Evolutionary conservation across 23 red algal genomes (phyloP).

Genomic region (Gracilariopsis chorda): DNA sequence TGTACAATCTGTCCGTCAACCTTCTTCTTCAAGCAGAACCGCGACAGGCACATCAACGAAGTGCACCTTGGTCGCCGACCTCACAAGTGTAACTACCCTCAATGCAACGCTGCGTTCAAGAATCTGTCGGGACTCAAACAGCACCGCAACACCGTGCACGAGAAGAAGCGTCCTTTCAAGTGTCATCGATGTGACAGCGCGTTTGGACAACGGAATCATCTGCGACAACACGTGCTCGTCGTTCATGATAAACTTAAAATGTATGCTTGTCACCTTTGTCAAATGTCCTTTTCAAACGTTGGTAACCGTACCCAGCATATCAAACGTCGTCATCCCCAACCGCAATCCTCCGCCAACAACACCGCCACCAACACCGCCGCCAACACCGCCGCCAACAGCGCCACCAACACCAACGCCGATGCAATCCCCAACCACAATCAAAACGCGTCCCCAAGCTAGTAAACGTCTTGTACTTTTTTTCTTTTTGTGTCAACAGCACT

Average conservation of each 20-base stretch:
- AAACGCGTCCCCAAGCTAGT: background rate
- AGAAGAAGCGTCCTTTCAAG: slow-evolving; percentile 56
- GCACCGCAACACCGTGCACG: slow-evolving; percentile 61
- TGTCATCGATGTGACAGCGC: slow-evolving; percentile 55
- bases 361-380: slow-evolving; percentile 21
- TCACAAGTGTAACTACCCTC: slow-evolving; percentile 22
- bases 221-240: slow-evolving; percentile 58
- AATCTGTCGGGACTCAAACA: slow-evolving; percentile 62
- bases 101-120: slow-evolving; percentile 57
- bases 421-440: background rate
- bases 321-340: slow-evolving; percentile 30
- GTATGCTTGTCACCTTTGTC: slow-evolving; percentile 59
- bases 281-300: slow-evolving; percentile 60
- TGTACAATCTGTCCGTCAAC: slow-evolving; percentile 27
- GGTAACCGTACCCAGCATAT: slow-evolving; percentile 70
- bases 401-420: background rate
- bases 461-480: too few species aligned
- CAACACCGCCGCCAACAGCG: background rate
- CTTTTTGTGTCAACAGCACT: too few species aligned
- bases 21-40: slow-evolving; percentile 82
- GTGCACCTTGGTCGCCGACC: slow-evolving; percentile 48
- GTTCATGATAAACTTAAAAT: slow-evolving; percentile 60
- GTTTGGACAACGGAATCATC: slow-evolving; percentile 75
- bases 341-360: slow-evolving; percentile 8
- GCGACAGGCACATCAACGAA: slow-evolving; percentile 62